phyloP scores from a whole-genome alignment of 2,329 filamentous ascomycete genomes.

The Aspergillus ochraceoroseus region DNA sequence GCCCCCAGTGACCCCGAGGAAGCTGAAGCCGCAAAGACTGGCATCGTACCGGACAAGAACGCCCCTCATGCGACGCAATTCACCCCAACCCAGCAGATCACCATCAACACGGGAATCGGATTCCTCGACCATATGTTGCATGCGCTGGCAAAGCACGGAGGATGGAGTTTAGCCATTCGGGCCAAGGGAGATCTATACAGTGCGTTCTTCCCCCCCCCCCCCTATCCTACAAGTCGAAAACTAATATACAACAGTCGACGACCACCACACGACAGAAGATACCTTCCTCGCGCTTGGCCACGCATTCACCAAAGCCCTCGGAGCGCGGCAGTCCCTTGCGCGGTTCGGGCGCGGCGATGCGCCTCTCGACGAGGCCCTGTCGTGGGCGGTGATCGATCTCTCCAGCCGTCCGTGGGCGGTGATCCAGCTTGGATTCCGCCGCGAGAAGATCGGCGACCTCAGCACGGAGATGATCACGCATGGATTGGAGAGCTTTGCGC shows the following conservation, averaged over 20 bases:
- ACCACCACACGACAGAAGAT: slow-evolving; percentile 97
- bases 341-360: slow-evolving; percentile 90
- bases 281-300: slow-evolving; percentile 83
- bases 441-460: slow-evolving; percentile 90
- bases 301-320: slow-evolving; percentile 77
- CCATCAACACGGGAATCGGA: slow-evolving; percentile 86
- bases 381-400: slow-evolving; percentile 87
- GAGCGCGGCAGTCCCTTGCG: slow-evolving; percentile 71
- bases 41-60: slow-evolving; percentile 39
- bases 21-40: slow-evolving; percentile 48
- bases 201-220: slow-evolving; percentile 43
- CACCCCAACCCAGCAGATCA: slow-evolving; percentile 78
- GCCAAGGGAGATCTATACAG: slow-evolving; percentile 89
- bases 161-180: slow-evolving; percentile 80
- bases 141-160: slow-evolving; percentile 89
- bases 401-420: slow-evolving; percentile 86
- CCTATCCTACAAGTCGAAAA: not conserved
- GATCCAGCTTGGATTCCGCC: slow-evolving; percentile 73
- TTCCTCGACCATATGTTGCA: slow-evolving; percentile 99
- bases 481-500: slow-evolving; percentile 88
- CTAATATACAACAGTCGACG: slow-evolving; percentile 63
- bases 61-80: slow-evolving; percentile 76
- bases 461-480: slow-evolving; percentile 97
- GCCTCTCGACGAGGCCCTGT: slow-evolving; percentile 91
- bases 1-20: slow-evolving; percentile 54